Conservation (phyloP, 139 green algal species). For the Ettlia oleoabundans region DNA sequence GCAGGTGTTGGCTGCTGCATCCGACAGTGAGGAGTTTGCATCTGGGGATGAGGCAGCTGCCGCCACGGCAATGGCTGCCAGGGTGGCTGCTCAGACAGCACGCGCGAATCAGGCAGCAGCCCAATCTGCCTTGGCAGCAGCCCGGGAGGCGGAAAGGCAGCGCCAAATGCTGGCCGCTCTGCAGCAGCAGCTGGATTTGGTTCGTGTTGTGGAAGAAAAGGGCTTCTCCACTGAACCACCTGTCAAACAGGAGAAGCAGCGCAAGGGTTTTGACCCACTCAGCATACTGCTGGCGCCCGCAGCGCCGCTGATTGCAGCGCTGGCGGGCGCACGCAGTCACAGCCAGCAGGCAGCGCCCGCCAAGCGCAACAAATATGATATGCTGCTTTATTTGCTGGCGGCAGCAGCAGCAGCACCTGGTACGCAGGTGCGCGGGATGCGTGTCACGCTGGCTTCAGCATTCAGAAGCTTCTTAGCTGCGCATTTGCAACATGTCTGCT, state of each 20-base stretch:
- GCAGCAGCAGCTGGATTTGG: background rate
- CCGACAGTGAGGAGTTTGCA: background rate
- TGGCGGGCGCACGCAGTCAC: background rate
- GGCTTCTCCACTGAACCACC: too few species aligned
- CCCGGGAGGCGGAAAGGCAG: background rate
- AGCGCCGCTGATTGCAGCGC: background rate
- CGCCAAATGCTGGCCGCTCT: background rate
- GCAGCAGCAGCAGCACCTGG: background rate
- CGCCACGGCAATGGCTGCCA: background rate
- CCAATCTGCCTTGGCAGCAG: background rate
- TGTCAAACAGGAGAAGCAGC: background rate
- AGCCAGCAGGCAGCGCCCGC: background rate
- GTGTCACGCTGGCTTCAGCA: background rate
- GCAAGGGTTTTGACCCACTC: background rate
- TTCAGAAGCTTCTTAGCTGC: background rate
- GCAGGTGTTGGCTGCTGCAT: background rate
- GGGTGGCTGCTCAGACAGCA: background rate
- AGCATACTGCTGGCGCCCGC: conserved; percentile 11
- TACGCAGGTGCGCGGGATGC: background rate
- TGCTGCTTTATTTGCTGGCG: conserved; percentile 13
- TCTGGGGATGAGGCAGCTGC: background rate
- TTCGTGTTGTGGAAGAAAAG: background rate
- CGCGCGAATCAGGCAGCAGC: background rate
- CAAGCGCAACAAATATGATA: conserved; percentile 30
- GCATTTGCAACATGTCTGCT: too few species aligned